phyloP scores from a whole-genome alignment of 1,139 yeast species.

The Yamadazyma oceani region DNA sequence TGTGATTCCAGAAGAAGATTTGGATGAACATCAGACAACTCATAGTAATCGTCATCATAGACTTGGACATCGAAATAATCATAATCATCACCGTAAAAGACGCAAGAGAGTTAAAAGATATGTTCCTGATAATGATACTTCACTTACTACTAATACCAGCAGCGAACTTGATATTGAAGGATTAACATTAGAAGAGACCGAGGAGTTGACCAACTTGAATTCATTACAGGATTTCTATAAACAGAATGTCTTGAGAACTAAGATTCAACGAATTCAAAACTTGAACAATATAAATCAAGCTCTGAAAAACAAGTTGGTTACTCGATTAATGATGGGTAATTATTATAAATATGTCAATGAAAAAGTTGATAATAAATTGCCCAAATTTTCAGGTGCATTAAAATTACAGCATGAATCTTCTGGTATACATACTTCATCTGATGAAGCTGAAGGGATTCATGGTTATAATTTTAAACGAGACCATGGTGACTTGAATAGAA shows the following conservation, averaged over 20 bases:
- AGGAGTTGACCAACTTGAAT: slow-evolving; percentile 36
- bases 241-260: slow-evolving; percentile 51
- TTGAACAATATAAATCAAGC: slow-evolving; percentile 45
- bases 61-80: neutral
- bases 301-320: slow-evolving; percentile 64
- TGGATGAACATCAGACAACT: slow-evolving; percentile 6
- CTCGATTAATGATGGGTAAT: slow-evolving; percentile 75
- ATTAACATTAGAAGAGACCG: slow-evolving; percentile 35
- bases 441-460: neutral
- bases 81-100: slow-evolving; percentile 15
- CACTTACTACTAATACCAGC: slow-evolving; percentile 8
- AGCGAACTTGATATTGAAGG: slow-evolving; percentile 44
- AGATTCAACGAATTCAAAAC: slow-evolving; percentile 57
- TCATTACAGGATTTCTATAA: slow-evolving; percentile 51
- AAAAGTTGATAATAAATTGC: slow-evolving; percentile 19
- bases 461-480: no score
- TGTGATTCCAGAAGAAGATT: slow-evolving; percentile 40
- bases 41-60: slow-evolving; percentile 1
- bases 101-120: slow-evolving; percentile 9
- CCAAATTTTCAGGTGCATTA: slow-evolving; percentile 9
- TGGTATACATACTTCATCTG: neutral
- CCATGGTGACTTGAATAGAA: neutral
- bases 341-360: slow-evolving; percentile 50
- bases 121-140: slow-evolving; percentile 3
- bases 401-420: slow-evolving; percentile 14